Evolutionary conservation across 2,329 filamentous ascomycete genomes (phyloP), one percentile per base, ranked within the genome.

Genomic region (Tolypocladium paradoxum): DNA sequence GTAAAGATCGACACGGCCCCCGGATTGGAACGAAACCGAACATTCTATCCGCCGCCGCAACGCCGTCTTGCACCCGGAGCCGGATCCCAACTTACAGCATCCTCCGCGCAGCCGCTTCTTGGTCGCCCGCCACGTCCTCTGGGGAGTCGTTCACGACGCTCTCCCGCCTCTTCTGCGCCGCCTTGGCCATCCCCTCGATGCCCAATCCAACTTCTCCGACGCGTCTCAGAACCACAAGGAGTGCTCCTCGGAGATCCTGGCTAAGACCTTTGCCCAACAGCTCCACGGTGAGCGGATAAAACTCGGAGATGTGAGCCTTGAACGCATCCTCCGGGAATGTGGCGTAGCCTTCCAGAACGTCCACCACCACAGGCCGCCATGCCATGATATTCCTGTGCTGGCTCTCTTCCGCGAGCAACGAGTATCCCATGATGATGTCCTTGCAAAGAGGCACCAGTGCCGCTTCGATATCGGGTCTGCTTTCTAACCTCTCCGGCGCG

Each of bases 331-430:
- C 77, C 0, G 90, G 88, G 73, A 97, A 96, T 7, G 83, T 85
- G 0, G 85, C 84, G 67, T 92, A 97, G 1, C 93, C 93, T 64
- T 99, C 92, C 11, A 99, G 76, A 9, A 99, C 93, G 65, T 96
- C 93, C 20, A 99, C 90, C 2, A 99, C 93, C 0, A 99, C 93
- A 0, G 93, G 93, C 20, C 93, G 80, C 93, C 93, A 99, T 0
- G 95, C 95, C 29, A 95, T 82, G 53, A 99, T 96, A 69, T 99
- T 99, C 53, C 93, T 81, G 66, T 97, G 91, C 70, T 99, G 93
- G 31, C 89, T 95, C 65, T 99, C 95, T 68, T 96, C 91, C 65
- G 97, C 93, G 3, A 99, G 83, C 4, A 79, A 76, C 12, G 90
- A 83, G 68, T 95, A 99, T 16, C 85, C 86, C 37, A 83, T 81